A percentile compares a stretch with the other conserved stretches of the same genome.
phyloP scores from a whole-genome alignment of 1,139 yeast species.

The Groenewaldozyma sp. region DNA sequence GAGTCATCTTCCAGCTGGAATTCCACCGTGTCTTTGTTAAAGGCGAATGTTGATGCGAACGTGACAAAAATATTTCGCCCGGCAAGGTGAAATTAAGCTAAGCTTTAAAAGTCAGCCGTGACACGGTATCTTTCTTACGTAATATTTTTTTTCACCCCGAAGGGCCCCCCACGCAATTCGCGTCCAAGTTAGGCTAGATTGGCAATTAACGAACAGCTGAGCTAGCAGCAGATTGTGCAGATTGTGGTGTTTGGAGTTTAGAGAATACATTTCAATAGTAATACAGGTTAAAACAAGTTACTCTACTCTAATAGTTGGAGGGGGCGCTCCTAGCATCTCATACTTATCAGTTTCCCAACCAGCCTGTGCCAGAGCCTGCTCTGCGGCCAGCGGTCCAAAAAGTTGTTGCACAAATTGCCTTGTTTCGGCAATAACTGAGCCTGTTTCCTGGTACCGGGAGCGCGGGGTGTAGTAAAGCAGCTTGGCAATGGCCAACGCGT shows the following conservation, averaged over 20 bases:
- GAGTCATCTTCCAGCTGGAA: not conserved
- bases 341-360: constrained; percentile 24
- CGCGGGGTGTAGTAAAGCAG: not conserved
- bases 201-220: no score
- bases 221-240: no score
- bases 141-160: no score
- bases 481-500: constrained; percentile 24
- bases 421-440: constrained; percentile 17
- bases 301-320: constrained; percentile 12
- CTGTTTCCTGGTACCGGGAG: constrained; percentile 2
- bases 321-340: constrained; percentile 18
- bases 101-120: not conserved
- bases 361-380: constrained; percentile 15
- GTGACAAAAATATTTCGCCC: not conserved
- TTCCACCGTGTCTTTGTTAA: not conserved
- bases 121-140: no score
- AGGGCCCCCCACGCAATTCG: no score
- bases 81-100: not conserved
- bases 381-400: constrained; percentile 20
- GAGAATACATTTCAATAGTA: no score
- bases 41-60: not conserved
- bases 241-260: no score
- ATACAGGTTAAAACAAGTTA: not conserved
- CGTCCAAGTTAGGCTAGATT: no score
- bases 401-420: constrained; percentile 15